Base-by-base conservation (phyloP, 1,284 basidiomycete species). In the Kwoniella shivajii region DNA sequence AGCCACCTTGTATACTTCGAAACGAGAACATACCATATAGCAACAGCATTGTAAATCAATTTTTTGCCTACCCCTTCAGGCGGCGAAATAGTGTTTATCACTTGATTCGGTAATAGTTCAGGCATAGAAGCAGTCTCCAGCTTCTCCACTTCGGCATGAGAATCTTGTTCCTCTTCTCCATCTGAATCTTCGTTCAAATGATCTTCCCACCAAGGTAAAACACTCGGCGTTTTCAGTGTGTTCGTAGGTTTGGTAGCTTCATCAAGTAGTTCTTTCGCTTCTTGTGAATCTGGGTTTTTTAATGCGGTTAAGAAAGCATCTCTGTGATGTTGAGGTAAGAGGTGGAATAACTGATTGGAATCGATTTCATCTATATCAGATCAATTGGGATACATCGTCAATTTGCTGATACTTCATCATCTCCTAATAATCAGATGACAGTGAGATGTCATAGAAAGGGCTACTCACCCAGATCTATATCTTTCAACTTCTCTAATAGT, bases 311-410 rank as follows among this genome's bases (percentile, higher is more conserved):
- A 54, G 56, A 79, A 78, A 0, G 66, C 64, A 30, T 75, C 70
- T 29, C 76, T 65, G 52, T 77, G 75, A 3, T 58, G 38, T 14
- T 61, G 66, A 0, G 77, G 77, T 16, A 78, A 52, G 14, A 75
- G 68, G 33, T 71, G 67, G 55, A 78, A 69, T 0, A 78, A 63
- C 34, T 67, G 60, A 55, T 77, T 76, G n/a, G 72, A 66, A 41
- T 75, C 74, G 50, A 78, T 65, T 5, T 54, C 48, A 39, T 77
- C 77, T 78, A 56, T 6, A 13, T 29, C 42, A 29, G 30, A 38
- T 22, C 38, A 45, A 20, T 16, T 11, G 38, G 16, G 38, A 7
- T 9, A 41, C 38, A 41, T 41, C 27, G 31, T 14, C 10, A 2
- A 33, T 39, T 24, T 16, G 9, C 14, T 13, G 7, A 24, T 14